These are phyloP conservation scores for Candida labiduridarum DNA, from an alignment of 1,139 yeast genomes.

Conservation along the genomic window DNA sequence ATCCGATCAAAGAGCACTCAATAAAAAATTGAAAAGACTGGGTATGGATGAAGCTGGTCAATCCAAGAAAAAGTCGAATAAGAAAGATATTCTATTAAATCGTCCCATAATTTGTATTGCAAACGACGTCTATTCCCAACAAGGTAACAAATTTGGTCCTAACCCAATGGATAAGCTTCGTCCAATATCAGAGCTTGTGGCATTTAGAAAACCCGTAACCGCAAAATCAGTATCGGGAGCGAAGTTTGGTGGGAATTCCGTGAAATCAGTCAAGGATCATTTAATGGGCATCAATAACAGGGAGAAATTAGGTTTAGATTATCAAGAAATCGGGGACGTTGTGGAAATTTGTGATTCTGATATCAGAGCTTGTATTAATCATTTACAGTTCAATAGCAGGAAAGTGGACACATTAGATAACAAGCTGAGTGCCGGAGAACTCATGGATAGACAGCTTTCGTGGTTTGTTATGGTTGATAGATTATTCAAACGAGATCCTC, in stretches of 20 bases:
- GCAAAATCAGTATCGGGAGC: constrained; percentile 42
- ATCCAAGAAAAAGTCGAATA: constrained; percentile 24
- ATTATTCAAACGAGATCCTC: constrained; percentile 55
- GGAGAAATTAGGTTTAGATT: constrained; percentile 37
- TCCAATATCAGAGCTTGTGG: constrained; percentile 69
- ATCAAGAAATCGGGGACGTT: constrained; percentile 48
- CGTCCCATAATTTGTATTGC: constrained; percentile 94
- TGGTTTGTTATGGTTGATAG: constrained; percentile 65
- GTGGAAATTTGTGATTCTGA: constrained; percentile 81
- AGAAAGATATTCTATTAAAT: constrained; percentile 46
- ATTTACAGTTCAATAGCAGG: constrained; percentile 67
- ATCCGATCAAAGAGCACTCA: constrained; percentile 57
- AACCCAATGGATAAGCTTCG: constrained; percentile 70
- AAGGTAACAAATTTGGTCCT: constrained; percentile 30
- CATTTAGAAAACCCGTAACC: constrained; percentile 60
- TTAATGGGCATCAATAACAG: constrained; percentile 33
- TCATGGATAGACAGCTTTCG: constrained; percentile 50
- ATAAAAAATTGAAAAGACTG: constrained; percentile 16
- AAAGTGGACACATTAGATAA: constrained; percentile 19
- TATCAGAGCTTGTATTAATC: constrained; percentile 81
- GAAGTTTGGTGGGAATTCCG: constrained; percentile 37
- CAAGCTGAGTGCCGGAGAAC: constrained; percentile 8
- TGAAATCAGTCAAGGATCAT: constrained; percentile 43
- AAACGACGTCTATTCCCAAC: constrained; percentile 74
- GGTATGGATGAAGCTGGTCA: constrained; percentile 15